These are phyloP conservation scores for Kodamaea neixiangensis DNA, from an alignment of 805 yeast genomes.

Conservation along the genomic window DNA sequence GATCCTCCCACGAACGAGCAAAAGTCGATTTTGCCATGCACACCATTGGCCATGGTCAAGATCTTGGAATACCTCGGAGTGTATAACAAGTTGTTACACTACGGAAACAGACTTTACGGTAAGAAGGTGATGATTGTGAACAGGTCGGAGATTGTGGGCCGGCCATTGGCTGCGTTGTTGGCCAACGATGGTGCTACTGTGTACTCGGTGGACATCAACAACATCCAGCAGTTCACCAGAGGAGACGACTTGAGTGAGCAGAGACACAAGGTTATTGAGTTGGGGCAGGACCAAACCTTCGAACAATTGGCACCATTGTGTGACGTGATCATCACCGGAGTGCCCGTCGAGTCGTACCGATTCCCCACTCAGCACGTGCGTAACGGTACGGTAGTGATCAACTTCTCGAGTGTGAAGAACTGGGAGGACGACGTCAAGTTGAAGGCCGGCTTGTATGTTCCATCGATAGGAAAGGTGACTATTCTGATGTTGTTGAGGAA, in stretches of 20 bases:
- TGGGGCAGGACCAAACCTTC: conserved; percentile 55
- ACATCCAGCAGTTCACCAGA: conserved; percentile 88
- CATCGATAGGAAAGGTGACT: conserved; percentile 95
- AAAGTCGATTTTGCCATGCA: conserved; percentile 92
- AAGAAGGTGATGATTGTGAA: conserved; percentile 89
- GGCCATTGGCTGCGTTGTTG: conserved; percentile 92
- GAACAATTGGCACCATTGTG: conserved; percentile 70
- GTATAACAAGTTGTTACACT: conserved; percentile 76
- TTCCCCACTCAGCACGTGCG: conserved; percentile 80
- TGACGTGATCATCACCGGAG: conserved; percentile 95
- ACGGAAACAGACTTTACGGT: conserved; percentile 92
- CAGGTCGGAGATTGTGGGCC: conserved; percentile 94
- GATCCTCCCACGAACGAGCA: conserved; percentile 65
- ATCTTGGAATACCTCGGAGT: conserved; percentile 87
- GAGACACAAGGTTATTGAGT: conserved; percentile 72
- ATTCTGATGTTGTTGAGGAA: conserved; percentile 93
- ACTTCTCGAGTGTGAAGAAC: conserved; percentile 87
- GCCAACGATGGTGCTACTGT: conserved; percentile 98
- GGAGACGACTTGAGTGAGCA: conserved; percentile 85
- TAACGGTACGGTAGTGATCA: conserved; percentile 88
- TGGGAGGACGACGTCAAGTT: conserved; percentile 80
- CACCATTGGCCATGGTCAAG: conserved; percentile 93
- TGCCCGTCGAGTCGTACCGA: conserved; percentile 80
- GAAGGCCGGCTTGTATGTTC: conserved; percentile 89
- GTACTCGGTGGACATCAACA: conserved; percentile 84